Evolutionary conservation across 140 eudicot genomes (phyloP).

Genomic region (Stevia rebaudiana): DNA sequence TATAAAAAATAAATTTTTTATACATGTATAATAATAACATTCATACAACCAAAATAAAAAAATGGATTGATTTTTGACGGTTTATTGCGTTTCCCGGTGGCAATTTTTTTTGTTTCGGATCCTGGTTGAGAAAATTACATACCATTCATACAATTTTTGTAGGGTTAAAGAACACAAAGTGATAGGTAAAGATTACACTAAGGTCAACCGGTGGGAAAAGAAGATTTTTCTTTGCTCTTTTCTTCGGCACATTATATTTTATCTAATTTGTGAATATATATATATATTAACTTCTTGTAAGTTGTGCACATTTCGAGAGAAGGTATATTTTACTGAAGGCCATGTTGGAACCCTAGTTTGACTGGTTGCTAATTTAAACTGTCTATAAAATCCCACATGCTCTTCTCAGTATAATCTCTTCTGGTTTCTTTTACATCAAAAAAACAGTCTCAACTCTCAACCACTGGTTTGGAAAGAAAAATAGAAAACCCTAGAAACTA

Average conservation of each 20-base stretch:
- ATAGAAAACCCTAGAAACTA: conserved; percentile 15
- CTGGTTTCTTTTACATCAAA: conserved; percentile 17
- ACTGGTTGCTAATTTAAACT: conserved; percentile 6
- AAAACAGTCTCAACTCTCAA: background rate
- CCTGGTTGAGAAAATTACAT: too few species aligned
- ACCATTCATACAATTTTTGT: too few species aligned
- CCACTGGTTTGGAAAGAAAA: background rate
- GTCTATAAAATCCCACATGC: conserved; percentile 35
- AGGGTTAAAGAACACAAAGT: too few species aligned
- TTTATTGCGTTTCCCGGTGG: too few species aligned
- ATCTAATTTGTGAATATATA: conserved; percentile 1
- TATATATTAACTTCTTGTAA: background rate
- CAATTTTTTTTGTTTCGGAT: too few species aligned
- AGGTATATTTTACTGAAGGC: conserved; percentile 19
- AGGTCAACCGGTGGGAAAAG: conserved; percentile 25
- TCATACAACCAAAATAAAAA: too few species aligned
- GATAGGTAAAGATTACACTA: too few species aligned
- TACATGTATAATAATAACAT: too few species aligned
- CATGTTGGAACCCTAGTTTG: conserved; percentile 34
- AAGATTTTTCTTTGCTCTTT: conserved; percentile 9
- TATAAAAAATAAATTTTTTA: too few species aligned
- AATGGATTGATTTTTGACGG: too few species aligned
- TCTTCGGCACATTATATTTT: background rate
- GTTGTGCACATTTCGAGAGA: conserved; percentile 25
- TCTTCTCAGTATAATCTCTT: conserved; percentile 29